These are phyloP conservation scores for Mucor circinelloides DNA, from an alignment of 371 early-diverging fungal species.

Conservation along the genomic window DNA sequence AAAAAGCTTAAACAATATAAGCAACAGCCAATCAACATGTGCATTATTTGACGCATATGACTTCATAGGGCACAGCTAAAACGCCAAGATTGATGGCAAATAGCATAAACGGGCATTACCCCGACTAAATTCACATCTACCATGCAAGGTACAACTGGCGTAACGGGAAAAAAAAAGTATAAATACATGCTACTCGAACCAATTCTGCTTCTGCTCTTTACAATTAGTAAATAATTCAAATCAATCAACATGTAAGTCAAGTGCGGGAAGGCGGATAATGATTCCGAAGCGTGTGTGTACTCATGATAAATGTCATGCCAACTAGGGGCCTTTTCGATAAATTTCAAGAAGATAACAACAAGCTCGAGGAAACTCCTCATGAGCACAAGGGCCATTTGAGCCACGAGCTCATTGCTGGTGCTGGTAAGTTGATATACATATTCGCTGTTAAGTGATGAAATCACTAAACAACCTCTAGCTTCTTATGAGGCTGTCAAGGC, in stretches of 20 bases:
- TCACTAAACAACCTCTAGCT: conserved; percentile 13
- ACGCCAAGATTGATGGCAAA: conserved; percentile 6
- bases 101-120: neutral
- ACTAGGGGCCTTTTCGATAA: conserved; percentile 45
- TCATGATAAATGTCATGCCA: neutral
- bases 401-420: conserved; percentile 60
- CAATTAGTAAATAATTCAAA: neutral
- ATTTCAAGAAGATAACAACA: conserved; percentile 30
- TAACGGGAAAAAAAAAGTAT: neutral
- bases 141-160: neutral
- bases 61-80: neutral
- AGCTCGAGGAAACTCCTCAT: conserved; percentile 22
- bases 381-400: conserved; percentile 49
- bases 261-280: neutral
- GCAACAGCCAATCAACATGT: conserved; percentile 4
- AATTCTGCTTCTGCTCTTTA: neutral
- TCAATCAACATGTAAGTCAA: conserved; percentile 4
- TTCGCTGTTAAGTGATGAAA: too few relatives aligned
- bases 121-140: neutral
- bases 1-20: conserved; percentile 8
- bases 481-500: conserved; percentile 51
- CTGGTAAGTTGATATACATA: conserved; percentile 38
- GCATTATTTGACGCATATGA: neutral
- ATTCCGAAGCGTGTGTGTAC: neutral
- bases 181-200: neutral